A percentile compares a stretch with the other conserved stretches of the same genome.
Conservation (phyloP, 768 basidiomycete genomes). For the Lentinula raphanica region DNA sequence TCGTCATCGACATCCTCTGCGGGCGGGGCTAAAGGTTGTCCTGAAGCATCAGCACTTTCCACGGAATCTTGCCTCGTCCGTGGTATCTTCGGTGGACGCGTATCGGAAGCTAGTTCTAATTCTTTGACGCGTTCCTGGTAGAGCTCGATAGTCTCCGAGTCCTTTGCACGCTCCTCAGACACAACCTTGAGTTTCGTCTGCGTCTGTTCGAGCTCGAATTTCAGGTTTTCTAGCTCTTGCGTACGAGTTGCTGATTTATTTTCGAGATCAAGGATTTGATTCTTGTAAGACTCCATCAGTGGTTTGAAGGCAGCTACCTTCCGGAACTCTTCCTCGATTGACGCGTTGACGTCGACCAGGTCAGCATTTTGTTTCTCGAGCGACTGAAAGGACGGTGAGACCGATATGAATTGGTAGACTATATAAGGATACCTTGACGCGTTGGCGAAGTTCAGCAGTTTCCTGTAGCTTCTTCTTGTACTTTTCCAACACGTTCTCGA, state of each 20-base stretch:
- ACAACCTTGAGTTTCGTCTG: constrained; percentile 64
- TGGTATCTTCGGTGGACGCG: constrained; percentile 4
- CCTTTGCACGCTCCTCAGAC: constrained; percentile 65
- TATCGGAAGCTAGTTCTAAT: constrained; percentile 60
- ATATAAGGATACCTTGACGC: constrained; percentile 59
- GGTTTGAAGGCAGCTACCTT: constrained; percentile 84
- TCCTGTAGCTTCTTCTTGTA: constrained; percentile 99
- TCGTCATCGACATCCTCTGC: constrained; percentile 32
- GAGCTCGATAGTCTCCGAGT: constrained; percentile 79
- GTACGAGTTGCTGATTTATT: constrained; percentile 56
- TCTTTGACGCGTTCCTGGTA: constrained; percentile 90
- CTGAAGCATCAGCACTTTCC: constrained; percentile 26
- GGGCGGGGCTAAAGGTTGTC: constrained; percentile 33
- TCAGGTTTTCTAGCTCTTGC: constrained; percentile 68
- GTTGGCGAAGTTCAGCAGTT: constrained; percentile 81
- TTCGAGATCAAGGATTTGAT: constrained; percentile 79
- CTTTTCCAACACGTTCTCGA: constrained; percentile 97
- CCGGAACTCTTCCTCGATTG: constrained; percentile 88
- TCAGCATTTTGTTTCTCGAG: constrained; percentile 91
- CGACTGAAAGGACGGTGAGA: constrained; percentile 37
- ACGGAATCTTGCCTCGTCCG: constrained; percentile 11
- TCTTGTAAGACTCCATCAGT: constrained; percentile 89
- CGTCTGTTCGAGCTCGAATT: constrained; percentile 73
- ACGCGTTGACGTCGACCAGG: constrained; percentile 85
- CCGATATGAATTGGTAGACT: not conserved